Conservation (phyloP, 2,329 filamentous ascomycete species). For the Cladosporium phlei region DNA sequence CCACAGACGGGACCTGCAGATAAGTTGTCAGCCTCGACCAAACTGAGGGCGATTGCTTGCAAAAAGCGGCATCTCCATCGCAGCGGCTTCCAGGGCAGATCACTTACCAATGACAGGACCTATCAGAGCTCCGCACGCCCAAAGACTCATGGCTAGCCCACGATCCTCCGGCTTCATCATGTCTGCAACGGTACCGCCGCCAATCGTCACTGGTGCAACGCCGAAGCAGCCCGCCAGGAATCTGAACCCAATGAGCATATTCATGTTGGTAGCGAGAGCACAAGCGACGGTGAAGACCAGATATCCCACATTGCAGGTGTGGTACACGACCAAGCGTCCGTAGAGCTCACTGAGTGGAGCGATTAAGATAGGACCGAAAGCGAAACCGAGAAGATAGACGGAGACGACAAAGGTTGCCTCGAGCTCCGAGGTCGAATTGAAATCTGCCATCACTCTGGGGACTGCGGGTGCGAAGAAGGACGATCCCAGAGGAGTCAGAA, state of each 20-base stretch:
- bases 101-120: constrained; percentile 23
- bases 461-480: constrained; percentile 45
- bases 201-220: constrained; percentile 45
- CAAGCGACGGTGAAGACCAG: constrained; percentile 36
- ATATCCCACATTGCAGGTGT: constrained; percentile 9
- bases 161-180: constrained; percentile 24
- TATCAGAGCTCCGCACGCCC: constrained; percentile 25
- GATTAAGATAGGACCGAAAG: constrained; percentile 44
- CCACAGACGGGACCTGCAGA: constrained; percentile 24
- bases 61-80: too few species aligned
- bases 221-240: constrained; percentile 46
- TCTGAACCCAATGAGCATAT: constrained; percentile 39
- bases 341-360: constrained; percentile 46
- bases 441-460: constrained; percentile 37
- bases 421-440: constrained; percentile 43
- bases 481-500: constrained; percentile 46
- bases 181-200: constrained; percentile 33
- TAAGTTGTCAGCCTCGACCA: background rate
- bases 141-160: constrained; percentile 25
- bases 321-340: constrained; percentile 8
- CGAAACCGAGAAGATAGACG: constrained; percentile 47
- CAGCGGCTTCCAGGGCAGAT: too few species aligned
- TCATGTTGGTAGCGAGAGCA: constrained; percentile 34
- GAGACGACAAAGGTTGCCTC: constrained; percentile 46
- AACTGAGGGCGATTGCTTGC: background rate